phyloP scores from a whole-genome alignment of 345 rosid genomes.

The Pugionium cornutum region DNA sequence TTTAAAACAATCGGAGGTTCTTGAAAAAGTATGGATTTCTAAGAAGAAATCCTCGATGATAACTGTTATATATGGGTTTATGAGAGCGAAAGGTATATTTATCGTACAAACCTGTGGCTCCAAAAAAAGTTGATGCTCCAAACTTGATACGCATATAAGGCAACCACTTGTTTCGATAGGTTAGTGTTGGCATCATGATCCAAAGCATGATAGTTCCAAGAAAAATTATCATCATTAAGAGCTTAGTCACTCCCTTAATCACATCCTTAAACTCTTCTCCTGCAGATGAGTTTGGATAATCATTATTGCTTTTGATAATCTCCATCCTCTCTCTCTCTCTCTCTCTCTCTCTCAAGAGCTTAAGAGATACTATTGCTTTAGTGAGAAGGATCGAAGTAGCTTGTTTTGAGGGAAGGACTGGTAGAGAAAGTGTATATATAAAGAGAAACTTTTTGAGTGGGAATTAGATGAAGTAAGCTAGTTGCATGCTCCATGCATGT shows the following conservation, averaged over 20 bases:
- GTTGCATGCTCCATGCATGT: constrained; percentile 36
- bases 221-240: constrained; percentile 42
- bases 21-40: not conserved
- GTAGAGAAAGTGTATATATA: constrained; percentile 13
- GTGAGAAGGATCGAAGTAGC: not conserved
- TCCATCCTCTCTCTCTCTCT: constrained; percentile 21
- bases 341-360: not conserved
- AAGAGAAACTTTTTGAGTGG: constrained; percentile 3
- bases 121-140: constrained; percentile 51
- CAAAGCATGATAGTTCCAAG: constrained; percentile 62
- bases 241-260: constrained; percentile 43
- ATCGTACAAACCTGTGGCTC: constrained; percentile 52
- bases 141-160: constrained; percentile 43
- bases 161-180: constrained; percentile 48
- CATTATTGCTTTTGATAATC: constrained; percentile 1
- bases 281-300: not conserved
- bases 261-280: constrained; percentile 30
- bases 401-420: constrained; percentile 10
- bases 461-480: constrained; percentile 20
- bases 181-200: constrained; percentile 67
- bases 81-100: not conserved
- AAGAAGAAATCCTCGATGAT: not conserved
- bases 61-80: too few relatives aligned
- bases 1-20: not conserved
- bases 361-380: not conserved